Conservation (phyloP, 768 basidiomycete species). For the Boletus fagicola region DNA sequence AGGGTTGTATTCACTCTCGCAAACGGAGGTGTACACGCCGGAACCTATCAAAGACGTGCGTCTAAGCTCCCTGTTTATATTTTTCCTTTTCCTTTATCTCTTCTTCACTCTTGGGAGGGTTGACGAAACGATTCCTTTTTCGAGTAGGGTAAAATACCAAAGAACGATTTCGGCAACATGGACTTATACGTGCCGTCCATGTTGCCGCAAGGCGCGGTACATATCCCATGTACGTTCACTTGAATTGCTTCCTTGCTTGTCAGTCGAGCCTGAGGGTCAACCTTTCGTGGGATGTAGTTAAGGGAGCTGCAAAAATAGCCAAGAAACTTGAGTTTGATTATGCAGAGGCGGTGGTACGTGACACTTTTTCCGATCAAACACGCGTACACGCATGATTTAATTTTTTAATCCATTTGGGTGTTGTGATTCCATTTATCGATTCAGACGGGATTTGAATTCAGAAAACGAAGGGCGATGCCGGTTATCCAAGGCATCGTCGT, state of each 20-base stretch:
- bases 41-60: constrained; percentile 83
- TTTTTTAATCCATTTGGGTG: background rate
- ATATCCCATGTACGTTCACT: constrained; percentile 79
- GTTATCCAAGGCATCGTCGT: constrained; percentile 84
- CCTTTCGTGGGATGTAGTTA: constrained; percentile 46
- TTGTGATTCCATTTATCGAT: constrained; percentile 6
- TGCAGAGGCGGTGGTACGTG: constrained; percentile 92
- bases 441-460: constrained; percentile 96
- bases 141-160: constrained; percentile 82
- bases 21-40: constrained; percentile 81
- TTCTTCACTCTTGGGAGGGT: background rate
- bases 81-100: constrained; percentile 6
- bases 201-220: constrained; percentile 83
- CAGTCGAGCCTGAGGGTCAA: constrained; percentile 12
- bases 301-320: constrained; percentile 86
- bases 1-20: constrained; percentile 78
- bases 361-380: constrained; percentile 11
- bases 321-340: constrained; percentile 82
- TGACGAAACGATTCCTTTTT: constrained; percentile 14
- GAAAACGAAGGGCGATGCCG: constrained; percentile 84
- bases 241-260: constrained; percentile 11
- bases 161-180: constrained; percentile 96
- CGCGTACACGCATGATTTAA: constrained; percentile 1
- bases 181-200: constrained; percentile 94
- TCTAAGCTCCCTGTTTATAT: constrained; percentile 44